Base-by-base conservation (phyloP, 2,329 filamentous ascomycete species). In the Pseudogymnoascus sp. region DNA sequence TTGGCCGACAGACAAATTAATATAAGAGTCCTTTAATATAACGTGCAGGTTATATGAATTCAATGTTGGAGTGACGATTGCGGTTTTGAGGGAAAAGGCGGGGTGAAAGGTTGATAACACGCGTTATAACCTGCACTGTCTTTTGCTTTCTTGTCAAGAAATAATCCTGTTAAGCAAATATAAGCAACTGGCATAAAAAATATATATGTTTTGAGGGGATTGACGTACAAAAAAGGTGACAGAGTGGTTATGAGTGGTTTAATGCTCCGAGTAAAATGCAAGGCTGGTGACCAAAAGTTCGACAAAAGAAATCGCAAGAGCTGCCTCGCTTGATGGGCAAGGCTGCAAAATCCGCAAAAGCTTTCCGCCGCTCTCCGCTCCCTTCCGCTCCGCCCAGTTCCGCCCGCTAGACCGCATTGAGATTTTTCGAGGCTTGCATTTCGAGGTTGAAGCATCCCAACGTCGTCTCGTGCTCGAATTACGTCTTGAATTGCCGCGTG, bases 381-480 rank as follows among this genome's bases (percentile, higher is more conserved):
- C 12, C 15, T 39, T 58, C 52, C 52, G 33, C 58, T 39, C 58
- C 58, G 33, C 58, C 15, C 48, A 29, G 27, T 18, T 39, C 58
- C 58, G 58, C 58, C 58, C 58, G 27, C 58, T 59, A 59, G 58
- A 27, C 58, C 58, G 21, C 33, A 39, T 59, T 59, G 33, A 31
- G 58, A 59, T 59, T 59, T 59, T 59, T 59, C 58, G 58, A 59
- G 58, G 21, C 37, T 59, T 59, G 58, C 35, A 59, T 40, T 37
- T 59, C 58, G 58, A 59, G 58, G 58, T 59, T 33, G 48, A 33
- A 55, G 29, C 45, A 55, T 55, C 48, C 58, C 33, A 59, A 40
- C 58, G 35, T 59, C 58, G 58, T 40, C 58, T 39, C 48, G 48
- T 55, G 48, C 48, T 55, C 15, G 48, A 55, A 55, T 55, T 55